Base-by-base conservation (phyloP, 1,139 yeast species). In the Geotrichum restrictum region DNA sequence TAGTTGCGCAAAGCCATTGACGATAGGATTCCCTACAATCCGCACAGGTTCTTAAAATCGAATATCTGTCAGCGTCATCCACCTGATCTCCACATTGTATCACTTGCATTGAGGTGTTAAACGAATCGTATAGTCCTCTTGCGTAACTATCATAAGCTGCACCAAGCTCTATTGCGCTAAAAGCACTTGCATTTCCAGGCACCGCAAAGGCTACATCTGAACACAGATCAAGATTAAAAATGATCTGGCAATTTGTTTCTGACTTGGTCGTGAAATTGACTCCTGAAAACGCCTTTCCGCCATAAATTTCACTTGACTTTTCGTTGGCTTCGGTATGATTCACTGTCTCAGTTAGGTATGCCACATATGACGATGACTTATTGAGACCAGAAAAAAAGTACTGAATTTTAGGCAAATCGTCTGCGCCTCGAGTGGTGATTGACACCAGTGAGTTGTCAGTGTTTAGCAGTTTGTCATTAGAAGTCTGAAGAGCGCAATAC, bases 1-100 rank as follows among this genome's bases (percentile, higher is more conserved):
- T 75, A 3, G 88, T 88, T 0, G 95, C 78, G 70, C 98, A 93
- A 18, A 93, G 74, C 98, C 98, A 93, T 62, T 84, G 77, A 62
- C 81, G 83, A 67, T 93, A 93, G 1, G 93, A 76, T 2, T 68
- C 62, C 1, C 79, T 77, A 66, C 98, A 93, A 62, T 87, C 83
- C 11, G 73, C 76, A 63, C 98, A 93, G 0, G 83, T 74, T 48
- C 80, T 68, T 32, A 89, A 64, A 14, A 95, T 88, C 1, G 96
- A 87, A 68, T 79, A 93, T 5, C 80, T 65, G 21, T 51, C 52
- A 6, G 37, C 18, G 0, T 88, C 77, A 56, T 83, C 91, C n/a
- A 72, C 68, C 10, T 80, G 78, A 0, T 88, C 81, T 62, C 91
- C 83, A 68, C 98, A 93, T 0, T 89, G 75, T 7, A 85, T 73